Conservation (phyloP, 441 rosid species). For the Adansonia gregorii region DNA sequence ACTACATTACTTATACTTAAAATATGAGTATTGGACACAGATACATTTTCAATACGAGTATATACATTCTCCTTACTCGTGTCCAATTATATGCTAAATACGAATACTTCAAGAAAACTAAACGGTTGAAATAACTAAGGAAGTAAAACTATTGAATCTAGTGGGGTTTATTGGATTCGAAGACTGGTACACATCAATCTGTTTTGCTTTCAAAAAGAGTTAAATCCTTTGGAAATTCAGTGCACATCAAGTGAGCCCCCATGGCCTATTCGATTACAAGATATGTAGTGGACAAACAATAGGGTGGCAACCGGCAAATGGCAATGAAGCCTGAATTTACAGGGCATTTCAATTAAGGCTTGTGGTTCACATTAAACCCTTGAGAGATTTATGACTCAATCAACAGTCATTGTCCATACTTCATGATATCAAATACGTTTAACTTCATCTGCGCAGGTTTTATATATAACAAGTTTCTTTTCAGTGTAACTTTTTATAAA, state of each 20-base stretch:
- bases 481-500: too few species aligned
- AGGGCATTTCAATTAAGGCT: neutral
- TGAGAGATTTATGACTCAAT: neutral
- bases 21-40: too few species aligned
- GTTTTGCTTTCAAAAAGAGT: neutral
- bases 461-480: too few species aligned
- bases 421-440: neutral
- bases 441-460: neutral
- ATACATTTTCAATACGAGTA: too few species aligned
- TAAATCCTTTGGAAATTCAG: neutral
- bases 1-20: too few species aligned
- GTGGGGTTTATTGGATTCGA: neutral
- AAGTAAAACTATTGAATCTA: neutral
- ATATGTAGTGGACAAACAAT: neutral
- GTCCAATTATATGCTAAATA: too few species aligned
- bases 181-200: neutral
- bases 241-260: conserved; percentile 13
- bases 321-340: neutral
- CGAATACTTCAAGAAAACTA: too few species aligned
- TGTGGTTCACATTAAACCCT: neutral
- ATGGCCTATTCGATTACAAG: neutral
- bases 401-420: neutral
- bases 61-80: too few species aligned
- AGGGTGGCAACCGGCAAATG: neutral
- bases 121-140: too few species aligned